Evolutionary conservation across 495 filamentous ascomycete genomes (phyloP).

Genomic region (Trichoderma virens): DNA sequence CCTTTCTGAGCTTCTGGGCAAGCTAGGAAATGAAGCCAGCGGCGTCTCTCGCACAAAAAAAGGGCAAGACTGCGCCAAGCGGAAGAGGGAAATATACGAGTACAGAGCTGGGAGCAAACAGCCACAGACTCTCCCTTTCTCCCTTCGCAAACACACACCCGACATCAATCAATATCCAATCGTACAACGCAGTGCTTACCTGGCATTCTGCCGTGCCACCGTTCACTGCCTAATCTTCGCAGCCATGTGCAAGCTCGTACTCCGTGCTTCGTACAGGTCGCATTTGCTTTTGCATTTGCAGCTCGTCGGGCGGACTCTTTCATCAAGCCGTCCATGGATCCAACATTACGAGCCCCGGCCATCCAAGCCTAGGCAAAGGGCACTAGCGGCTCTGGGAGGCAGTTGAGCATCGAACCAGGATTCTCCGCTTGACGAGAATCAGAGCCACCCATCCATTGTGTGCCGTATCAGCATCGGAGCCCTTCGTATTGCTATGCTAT

Average conservation of each 20-base stretch:
- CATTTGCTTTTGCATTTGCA: background rate
- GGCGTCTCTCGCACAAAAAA: background rate
- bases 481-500: background rate
- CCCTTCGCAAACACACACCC: no score
- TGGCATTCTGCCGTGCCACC: no score
- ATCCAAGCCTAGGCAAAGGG: no score
- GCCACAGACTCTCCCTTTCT: no score
- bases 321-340: background rate
- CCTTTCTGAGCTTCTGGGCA: background rate
- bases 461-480: background rate
- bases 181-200: no score
- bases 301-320: background rate
- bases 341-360: background rate
- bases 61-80: no score
- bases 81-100: no score
- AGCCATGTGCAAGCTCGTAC: no score
- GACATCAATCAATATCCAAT: no score
- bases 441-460: conserved; percentile 2
- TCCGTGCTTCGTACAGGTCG: no score
- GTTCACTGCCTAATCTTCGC: no score
- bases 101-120: no score
- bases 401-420: background rate
- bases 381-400: background rate
- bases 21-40: background rate
- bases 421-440: background rate